Evolutionary conservation across 805 yeast genomes (phyloP), one percentile per base, ranked within the genome.

Genomic region (Cyberlindnera lachancei): DNA sequence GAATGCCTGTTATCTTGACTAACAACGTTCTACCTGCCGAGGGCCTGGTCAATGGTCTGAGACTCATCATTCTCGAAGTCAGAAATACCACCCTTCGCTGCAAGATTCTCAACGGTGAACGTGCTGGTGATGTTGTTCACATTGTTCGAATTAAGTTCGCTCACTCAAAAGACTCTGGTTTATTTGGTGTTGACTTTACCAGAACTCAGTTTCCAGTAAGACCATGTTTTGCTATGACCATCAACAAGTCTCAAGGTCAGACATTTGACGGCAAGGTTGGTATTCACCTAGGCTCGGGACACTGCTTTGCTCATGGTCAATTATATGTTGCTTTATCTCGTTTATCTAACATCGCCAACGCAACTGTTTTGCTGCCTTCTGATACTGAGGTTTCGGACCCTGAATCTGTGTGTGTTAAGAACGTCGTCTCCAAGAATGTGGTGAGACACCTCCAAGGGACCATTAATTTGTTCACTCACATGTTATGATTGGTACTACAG

Each of bases 261-360:
- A 25, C 27, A 7, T 15, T 25, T 18, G 7, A 10, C n/a, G 27
- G 27, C 9, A 25, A 25, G 15, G 27, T 25, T 25, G 27, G 27
- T 25, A 15, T 25, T 8, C 17, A 15, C n/a, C 18, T 25, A 10
- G 7, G 15, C 15, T 18, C 27, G 7, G n/a, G n/a, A n/a, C n/a
- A n/a, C n/a, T n/a, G n/a, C n/a, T n/a, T n/a, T n/a, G n/a, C n/a
- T n/a, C n/a, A 25, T 25, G 27, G 27, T 13, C 27, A 13, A 15
- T 12, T 25, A 13, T 25, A 25, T 13, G 27, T 25, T 18, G 18
- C 27, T 25, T 9, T 25, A 12, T 25, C 27, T 7, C 13, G 27
- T 14, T 9, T 25, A 8, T 15, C 27, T 15, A 13, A 25, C 18
- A 7, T 25, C 27, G 15, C 13, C 12, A 25, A 25, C 18, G 18